phyloP scores from a whole-genome alignment of 331 rosid genomes.

The Rosa hybrid region DNA sequence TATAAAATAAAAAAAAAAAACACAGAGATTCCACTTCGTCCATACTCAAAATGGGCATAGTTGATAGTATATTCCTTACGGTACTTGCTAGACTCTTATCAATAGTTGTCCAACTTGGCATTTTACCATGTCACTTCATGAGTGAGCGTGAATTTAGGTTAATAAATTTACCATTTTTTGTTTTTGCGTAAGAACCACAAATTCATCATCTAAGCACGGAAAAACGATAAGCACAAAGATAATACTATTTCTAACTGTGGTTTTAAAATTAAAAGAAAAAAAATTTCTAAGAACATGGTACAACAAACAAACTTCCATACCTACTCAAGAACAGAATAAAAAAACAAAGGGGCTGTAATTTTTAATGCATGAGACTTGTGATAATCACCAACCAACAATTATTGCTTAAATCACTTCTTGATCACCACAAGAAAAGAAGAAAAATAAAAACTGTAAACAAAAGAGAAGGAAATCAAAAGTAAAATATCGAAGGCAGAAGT shows the following conservation, averaged over 20 bases:
- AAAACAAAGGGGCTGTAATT: neutral
- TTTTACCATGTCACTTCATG: neutral
- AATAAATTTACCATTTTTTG: neutral
- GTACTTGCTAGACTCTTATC: neutral
- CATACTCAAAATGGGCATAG: too few species aligned
- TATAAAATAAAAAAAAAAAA: too few species aligned
- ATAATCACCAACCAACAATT: neutral
- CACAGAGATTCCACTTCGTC: neutral
- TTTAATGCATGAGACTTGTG: neutral
- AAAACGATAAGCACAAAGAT: neutral
- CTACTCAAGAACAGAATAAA: too few species aligned
- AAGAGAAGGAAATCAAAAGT: neutral
- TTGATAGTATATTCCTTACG: too few species aligned
- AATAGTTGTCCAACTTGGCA: neutral
- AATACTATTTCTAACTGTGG: neutral
- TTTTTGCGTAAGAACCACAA: neutral
- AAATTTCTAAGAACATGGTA: neutral
- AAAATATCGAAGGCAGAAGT: neutral
- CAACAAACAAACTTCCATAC: neutral
- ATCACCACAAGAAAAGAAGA: neutral
- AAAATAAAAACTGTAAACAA: neutral
- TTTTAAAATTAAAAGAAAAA: too few species aligned
- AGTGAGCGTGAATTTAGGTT: neutral
- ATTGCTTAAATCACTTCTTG: neutral
- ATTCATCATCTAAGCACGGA: neutral